Evolutionary conservation across 2,329 filamentous ascomycete species (phyloP), one percentile per base, ranked within the genome.

Genomic region (Lasiodiplodia theobromae): DNA sequence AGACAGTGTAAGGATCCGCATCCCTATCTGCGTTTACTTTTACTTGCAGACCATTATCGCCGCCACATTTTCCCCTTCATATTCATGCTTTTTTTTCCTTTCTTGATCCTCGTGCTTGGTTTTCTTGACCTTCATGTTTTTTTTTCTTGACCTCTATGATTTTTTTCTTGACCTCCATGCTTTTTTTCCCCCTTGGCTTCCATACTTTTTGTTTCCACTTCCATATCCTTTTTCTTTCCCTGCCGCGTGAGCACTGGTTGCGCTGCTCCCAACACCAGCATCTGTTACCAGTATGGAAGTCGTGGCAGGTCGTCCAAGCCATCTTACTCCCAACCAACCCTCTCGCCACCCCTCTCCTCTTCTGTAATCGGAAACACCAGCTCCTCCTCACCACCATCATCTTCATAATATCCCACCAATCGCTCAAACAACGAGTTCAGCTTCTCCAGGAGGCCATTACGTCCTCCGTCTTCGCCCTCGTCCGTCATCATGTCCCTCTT

Each of bases 361-460:
- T 44, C 28, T n/a, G 38, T 49, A 2, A 67, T 21, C 38, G 53
- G 28, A 44, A 56, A 67, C 40, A 67, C 11, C 64, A 67, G 21
- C 2, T 23, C 64, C 28, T 25, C 44, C 38, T 58, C 64, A 10
- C 64, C 40, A 4, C 25, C 53, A 2, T 57, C 64, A 25, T 58
- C 64, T 25, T n/a, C 64, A 25, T 51, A 18, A 34, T 67, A 51
- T 18, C 2, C 6, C 40, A 31, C 40, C n/a, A 37, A 21, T 53
- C 18, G n/a, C 7, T 53, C 28, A 11, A 51, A 12, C 12, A 16
- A 23, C 40, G 3, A 10, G 37, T 57, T 18, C 3, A 67, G 11
- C 2, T 18, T 21, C 38, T 25, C 31, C 44, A 57, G 12, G 18
- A 51, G 25, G 8, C 34, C 38, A 5, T 3, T n/a, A 16, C 10